Conservation (phyloP, 169 alveolate species). For the Plasmodium malariae region DNA sequence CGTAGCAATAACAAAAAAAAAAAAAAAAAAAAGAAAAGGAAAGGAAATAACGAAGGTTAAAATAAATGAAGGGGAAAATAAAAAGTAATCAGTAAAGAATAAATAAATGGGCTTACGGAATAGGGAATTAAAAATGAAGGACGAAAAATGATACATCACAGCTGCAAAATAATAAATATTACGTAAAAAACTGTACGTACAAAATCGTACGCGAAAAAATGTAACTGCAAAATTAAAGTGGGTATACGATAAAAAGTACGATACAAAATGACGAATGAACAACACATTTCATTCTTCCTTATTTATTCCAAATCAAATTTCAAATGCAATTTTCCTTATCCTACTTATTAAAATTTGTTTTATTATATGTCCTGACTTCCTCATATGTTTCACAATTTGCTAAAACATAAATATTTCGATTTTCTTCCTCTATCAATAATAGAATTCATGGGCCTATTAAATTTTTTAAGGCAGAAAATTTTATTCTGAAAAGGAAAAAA, state of each 20-base stretch:
- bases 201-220: not conserved
- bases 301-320: not conserved
- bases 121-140: too few relatives aligned
- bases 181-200: too few relatives aligned
- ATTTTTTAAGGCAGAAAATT: conserved; percentile 59
- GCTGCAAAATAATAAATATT: too few relatives aligned
- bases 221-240: not conserved
- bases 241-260: not conserved
- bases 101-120: too few relatives aligned
- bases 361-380: not conserved
- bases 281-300: not conserved
- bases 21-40: too few relatives aligned
- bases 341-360: not conserved
- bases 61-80: not conserved
- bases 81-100: not conserved
- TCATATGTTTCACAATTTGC: too few relatives aligned
- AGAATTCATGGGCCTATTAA: conserved; percentile 41
- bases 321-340: not conserved
- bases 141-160: not conserved
- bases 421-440: not conserved
- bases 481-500: conserved; percentile 41
- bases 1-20: not conserved
- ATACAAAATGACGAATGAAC: not conserved
- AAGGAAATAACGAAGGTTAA: not conserved
- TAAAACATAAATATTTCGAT: not conserved